These are phyloP conservation scores for Pholiota adiposa DNA, from an alignment of 1,284 basidiomycete genomes.

Conservation along the genomic window DNA sequence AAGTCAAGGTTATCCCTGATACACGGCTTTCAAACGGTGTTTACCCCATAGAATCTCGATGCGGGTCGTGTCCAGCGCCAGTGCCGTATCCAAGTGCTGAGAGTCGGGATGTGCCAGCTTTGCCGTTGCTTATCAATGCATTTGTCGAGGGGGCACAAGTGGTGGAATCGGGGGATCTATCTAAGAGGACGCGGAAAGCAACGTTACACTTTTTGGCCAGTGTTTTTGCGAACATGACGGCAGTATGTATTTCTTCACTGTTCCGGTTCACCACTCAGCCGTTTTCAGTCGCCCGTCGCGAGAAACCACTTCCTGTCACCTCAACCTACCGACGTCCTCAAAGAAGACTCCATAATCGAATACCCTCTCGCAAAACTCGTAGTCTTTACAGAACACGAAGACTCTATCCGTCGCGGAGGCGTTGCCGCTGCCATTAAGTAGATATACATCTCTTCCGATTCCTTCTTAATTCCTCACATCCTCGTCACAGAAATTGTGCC, in stretches of 20 bases:
- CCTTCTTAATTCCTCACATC: not conserved
- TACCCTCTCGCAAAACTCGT: constrained; percentile 84
- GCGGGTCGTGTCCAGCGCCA: constrained; percentile 70
- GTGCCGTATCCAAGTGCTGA: constrained; percentile 65
- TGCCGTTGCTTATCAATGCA: constrained; percentile 84
- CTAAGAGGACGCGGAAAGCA: constrained; percentile 67
- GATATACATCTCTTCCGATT: constrained; percentile 20
- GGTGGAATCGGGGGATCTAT: constrained; percentile 48
- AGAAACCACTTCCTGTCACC: constrained; percentile 75
- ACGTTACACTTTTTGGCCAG: constrained; percentile 88
- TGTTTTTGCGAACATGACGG: constrained; percentile 89
- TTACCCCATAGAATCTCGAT: constrained; percentile 77
- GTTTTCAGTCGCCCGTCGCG: constrained; percentile 62
- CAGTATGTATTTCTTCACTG: constrained; percentile 50
- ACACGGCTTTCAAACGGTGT: constrained; percentile 45
- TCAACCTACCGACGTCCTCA: constrained; percentile 45
- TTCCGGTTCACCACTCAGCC: not conserved
- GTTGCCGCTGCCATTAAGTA: constrained; percentile 88
- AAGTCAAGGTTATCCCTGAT: constrained; percentile 66
- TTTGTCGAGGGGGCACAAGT: constrained; percentile 76
- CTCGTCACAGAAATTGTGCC: constrained; percentile 71
- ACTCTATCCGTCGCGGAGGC: constrained; percentile 85
- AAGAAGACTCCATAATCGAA: constrained; percentile 52
- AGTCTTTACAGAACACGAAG: constrained; percentile 87
- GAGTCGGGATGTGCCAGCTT: constrained; percentile 59